These are phyloP conservation scores for Fusarium sp. DNA, from an alignment of 2,329 filamentous ascomycete genomes.

Conservation along the genomic window DNA sequence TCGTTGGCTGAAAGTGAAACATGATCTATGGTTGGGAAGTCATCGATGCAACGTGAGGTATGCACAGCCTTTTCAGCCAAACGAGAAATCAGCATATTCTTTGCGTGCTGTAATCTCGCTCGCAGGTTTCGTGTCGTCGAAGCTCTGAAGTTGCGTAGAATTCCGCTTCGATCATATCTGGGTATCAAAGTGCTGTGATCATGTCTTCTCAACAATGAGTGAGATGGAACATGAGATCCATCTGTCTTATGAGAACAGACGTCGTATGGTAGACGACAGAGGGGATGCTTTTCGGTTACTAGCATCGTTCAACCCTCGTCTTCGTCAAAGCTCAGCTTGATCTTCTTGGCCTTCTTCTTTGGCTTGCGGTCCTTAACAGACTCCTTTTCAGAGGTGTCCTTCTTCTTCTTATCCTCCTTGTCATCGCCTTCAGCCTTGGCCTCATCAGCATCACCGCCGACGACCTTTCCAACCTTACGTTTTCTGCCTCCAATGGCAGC, in stretches of 20 bases:
- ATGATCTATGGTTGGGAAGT: neutral
- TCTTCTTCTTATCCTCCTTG: slow-evolving; percentile 26
- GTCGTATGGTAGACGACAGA: neutral
- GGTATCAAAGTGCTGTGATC: slow-evolving; percentile 2
- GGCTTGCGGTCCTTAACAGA: slow-evolving; percentile 47
- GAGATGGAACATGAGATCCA: neutral
- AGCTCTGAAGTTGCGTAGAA: neutral
- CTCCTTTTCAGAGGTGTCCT: slow-evolving; percentile 42
- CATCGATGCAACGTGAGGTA: neutral
- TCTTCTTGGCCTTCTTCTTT: slow-evolving; percentile 70
- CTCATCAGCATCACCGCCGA: slow-evolving; percentile 50
- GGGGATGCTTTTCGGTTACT: slow-evolving; percentile 8
- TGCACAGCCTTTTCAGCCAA: neutral
- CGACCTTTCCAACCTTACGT: slow-evolving; percentile 60
- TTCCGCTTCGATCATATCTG: neutral
- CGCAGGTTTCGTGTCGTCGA: neutral
- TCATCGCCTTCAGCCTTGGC: slow-evolving; percentile 17
- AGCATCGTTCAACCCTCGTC: slow-evolving; percentile 59
- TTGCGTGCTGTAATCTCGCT: neutral
- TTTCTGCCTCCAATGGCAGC: slow-evolving; percentile 58
- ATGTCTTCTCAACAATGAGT: neutral
- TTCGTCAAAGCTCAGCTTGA: slow-evolving; percentile 75
- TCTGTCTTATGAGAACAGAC: neutral
- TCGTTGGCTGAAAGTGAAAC: slow-evolving; percentile 2
- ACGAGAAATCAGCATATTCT: neutral